Base-by-base conservation (phyloP, 2,329 filamentous ascomycete genomes). In the Pseudogymnoascus sp. region DNA sequence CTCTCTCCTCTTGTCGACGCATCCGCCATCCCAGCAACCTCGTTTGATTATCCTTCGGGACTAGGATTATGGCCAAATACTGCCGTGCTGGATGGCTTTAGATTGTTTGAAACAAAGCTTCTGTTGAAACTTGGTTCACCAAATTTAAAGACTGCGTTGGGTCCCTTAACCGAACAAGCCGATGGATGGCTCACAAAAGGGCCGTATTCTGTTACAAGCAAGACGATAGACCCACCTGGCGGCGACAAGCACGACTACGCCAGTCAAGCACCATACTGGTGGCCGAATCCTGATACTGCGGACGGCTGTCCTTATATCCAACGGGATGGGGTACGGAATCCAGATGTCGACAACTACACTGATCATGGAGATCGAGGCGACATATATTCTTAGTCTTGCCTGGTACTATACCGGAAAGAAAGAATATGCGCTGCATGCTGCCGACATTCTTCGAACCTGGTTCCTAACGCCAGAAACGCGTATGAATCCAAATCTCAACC, bases 401-500 rank as follows among this genome's bases (percentile, higher is more conserved):
- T 70, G 67, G 65, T 70, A 66, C 38, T 71, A 71, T 58, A 71
- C 68, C 3, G 67, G 61, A n/a, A 50, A 67, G 4, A 53, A 61
- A 4, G 47, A 57, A 6, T 71, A 71, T 58, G 65, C 67, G 1
- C 20, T 28, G 18, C 68, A 71, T 47, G 68, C 69, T 1, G 60
- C 60, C 1, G 37, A 62, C 6, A 68, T 71, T 33, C 61, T 70
- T 3, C 63, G 65, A 9, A 71, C 66, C 1, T 70, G 68, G 68
- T 71, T 71, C 38, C 35, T 71, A 18, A 47, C 61, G 3, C 53
- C 64, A 1, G 59, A 57, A 2, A 70, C 69, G 4, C 62, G 61
- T 20, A 71, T 71, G 69, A 67, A 65, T 18, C 68, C 68, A 2
- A 68, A 70, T 58, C 65, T 71, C 6, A 63, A 69, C 53, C 68